Percentiles rank a stretch among this genome's conserved stretches.
Evolutionary conservation across 257 asterid genomes (phyloP).

Genomic region (Rehmannia glutinosa): DNA sequence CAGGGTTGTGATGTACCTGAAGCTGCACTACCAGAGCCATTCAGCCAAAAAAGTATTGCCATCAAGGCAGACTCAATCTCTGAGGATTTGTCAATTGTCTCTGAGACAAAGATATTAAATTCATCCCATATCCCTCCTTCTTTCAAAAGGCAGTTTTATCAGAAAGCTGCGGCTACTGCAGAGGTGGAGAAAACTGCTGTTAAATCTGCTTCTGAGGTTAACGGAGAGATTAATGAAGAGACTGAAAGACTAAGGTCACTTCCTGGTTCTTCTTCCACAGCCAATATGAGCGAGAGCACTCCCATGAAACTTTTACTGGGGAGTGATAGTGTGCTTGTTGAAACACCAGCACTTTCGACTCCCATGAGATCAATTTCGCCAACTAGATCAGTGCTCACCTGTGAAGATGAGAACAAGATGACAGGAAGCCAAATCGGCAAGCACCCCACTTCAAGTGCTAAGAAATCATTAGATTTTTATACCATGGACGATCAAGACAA

Average conservation of each 20-base stretch:
- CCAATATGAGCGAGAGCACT: conserved; percentile 39
- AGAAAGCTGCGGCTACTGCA: conserved; percentile 24
- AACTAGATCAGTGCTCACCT: conserved; percentile 38
- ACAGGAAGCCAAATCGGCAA: conserved; percentile 34
- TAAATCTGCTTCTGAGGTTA: conserved; percentile 16
- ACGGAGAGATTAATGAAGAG: conserved; percentile 19
- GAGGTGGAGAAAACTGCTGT: conserved; percentile 36
- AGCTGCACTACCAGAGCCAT: conserved; percentile 71
- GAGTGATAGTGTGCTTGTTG: conserved; percentile 34
- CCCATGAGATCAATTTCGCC: conserved; percentile 58
- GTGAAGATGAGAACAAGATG: conserved; percentile 55
- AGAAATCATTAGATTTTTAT: conserved; percentile 63
- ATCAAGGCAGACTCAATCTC: conserved; percentile 24
- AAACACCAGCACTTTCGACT: conserved; percentile 65
- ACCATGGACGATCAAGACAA: conserved; percentile 30
- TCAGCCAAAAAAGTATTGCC: conserved; percentile 30
- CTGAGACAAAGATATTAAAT: conserved; percentile 31
- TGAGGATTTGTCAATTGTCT: conserved; percentile 25
- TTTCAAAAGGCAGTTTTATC: conserved; percentile 33
- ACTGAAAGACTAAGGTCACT: conserved; percentile 22
- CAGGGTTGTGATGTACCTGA: conserved; percentile 71
- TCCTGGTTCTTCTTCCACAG: conserved; percentile 29
- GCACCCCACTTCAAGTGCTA: conserved; percentile 47
- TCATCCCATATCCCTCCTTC: conserved; percentile 57
- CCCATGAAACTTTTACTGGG: conserved; percentile 52